Base-by-base conservation (phyloP, 768 basidiomycete species). In the Austroboletus eburneus region DNA sequence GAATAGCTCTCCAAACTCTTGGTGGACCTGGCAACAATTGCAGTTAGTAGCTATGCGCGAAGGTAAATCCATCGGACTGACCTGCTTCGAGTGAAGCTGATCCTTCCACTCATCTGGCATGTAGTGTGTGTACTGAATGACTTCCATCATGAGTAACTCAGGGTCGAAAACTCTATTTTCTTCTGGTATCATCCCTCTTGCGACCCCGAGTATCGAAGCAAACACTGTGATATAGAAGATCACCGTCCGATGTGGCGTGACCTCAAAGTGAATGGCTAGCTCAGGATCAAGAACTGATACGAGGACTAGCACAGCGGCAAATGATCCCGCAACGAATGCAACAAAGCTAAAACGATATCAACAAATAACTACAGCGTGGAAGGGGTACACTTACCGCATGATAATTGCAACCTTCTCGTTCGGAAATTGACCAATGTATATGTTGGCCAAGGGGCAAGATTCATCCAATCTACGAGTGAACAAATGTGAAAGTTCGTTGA, bases 351-450 rank as follows among this genome's bases (percentile, higher is more conserved):
- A n/a, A 43, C 37, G 17, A 44, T 4, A 27, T 62, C 8, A 38
- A 45, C 9, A 34, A 36, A 5, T 12, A 6, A n/a, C n/a, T 34
- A 27, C 35, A 12, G 14, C 17, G 12, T 41, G 14, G 27, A 54
- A 21, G 21, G 29, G 18, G 30, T 25, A 43, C 29, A 64, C 83
- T 32, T 58, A 94, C 93, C 92, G 82, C 79, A 94, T 90, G 51
- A 93, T 74, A 27, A 96, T 69, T 0, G 92, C 85, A 17, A 92
- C 73, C 59, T 94, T 88, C 60, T 93, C 93, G 57, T 98, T 98
- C 0, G 96, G 96, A 62, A 96, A 99, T 61, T 98, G 96, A 20
- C 91, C 91, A 51, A 97, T 92, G 63, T 98, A 99, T 75, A 92
- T 87, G 64, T 85, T 92, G 10, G 96, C 89, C 9, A 83, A 70